Conservation (phyloP, 352 stramenopile species). For the Blastocystis sp. region DNA sequence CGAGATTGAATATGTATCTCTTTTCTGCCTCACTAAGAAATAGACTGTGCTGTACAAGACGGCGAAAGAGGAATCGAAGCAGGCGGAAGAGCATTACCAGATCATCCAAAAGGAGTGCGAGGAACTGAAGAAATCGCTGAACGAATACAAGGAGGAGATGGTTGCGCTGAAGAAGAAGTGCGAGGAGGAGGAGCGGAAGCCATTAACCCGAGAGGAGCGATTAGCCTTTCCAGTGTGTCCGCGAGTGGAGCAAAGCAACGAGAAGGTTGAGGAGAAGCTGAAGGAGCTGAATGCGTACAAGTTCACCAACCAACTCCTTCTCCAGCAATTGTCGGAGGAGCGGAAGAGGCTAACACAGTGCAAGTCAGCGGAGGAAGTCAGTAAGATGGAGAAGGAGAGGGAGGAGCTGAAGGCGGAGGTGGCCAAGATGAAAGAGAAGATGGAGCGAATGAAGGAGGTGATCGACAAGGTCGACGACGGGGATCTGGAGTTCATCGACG, state of each 20-base stretch:
- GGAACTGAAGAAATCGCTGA: not conserved
- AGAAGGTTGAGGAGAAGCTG: not conserved
- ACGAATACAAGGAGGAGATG: not conserved
- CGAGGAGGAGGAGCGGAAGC: not conserved
- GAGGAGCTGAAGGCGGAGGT: constrained; percentile 19
- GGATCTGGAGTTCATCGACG: constrained; percentile 54
- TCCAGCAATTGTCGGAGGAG: constrained; percentile 47
- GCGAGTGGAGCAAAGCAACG: not conserved
- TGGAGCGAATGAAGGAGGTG: constrained; percentile 4
- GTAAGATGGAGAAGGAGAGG: not conserved
- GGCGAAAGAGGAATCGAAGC: not conserved
- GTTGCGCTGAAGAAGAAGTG: not conserved
- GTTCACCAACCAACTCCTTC: constrained; percentile 49
- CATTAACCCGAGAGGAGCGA: not conserved
- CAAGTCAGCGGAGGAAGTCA: not conserved
- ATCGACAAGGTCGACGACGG: constrained; percentile 25
- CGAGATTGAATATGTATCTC: constrained; percentile 39
- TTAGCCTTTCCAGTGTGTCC: not conserved
- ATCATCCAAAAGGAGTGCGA: constrained; percentile 2
- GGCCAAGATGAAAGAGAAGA: not conserved
- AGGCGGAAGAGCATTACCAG: not conserved
- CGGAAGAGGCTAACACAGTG: not conserved
- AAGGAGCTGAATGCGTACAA: not conserved
- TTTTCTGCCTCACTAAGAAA: not conserved
- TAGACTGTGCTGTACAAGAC: constrained; percentile 26